These are phyloP conservation scores for Peniophora sp. DNA, from an alignment of 1,284 basidiomycete species.

Conservation along the genomic window DNA sequence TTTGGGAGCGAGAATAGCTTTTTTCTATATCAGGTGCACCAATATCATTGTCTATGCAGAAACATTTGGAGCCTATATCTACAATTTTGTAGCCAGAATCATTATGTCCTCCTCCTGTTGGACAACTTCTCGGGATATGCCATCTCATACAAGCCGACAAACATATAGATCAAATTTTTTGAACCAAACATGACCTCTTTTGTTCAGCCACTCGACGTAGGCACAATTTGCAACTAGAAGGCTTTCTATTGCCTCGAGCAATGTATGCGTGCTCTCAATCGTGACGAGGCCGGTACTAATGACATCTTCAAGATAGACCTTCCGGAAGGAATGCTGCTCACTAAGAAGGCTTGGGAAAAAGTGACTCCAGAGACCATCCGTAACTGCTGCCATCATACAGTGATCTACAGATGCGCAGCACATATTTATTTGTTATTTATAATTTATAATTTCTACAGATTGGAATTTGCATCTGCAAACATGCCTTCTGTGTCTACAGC, in stretches of 20 bases:
- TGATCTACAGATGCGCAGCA: not conserved
- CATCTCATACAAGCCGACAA: constrained; percentile 14
- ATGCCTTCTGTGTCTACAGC: too few relatives aligned
- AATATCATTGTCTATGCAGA: too few relatives aligned
- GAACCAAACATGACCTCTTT: constrained; percentile 22
- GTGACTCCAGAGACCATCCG: constrained; percentile 19
- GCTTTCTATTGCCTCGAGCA: constrained; percentile 21
- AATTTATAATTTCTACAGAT: not conserved
- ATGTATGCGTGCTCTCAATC: constrained; percentile 20
- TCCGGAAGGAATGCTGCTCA: constrained; percentile 24
- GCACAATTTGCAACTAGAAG: constrained; percentile 26
- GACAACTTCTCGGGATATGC: constrained; percentile 27
- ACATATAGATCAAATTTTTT: constrained; percentile 21
- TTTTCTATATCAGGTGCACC: too few relatives aligned
- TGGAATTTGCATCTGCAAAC: too few relatives aligned
- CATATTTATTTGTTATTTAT: not conserved
- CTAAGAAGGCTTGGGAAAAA: constrained; percentile 20
- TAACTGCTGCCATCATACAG: constrained; percentile 25
- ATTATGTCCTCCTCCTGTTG: constrained; percentile 20
- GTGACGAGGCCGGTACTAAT: constrained; percentile 20
- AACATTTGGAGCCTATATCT: too few relatives aligned
- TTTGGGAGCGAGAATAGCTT: too few relatives aligned
- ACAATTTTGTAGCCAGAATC: too few relatives aligned
- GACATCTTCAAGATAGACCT: constrained; percentile 28
- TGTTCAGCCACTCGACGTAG: constrained; percentile 23